Evolutionary conservation across 2,329 filamentous ascomycete species (phyloP), one percentile per base, ranked within the genome.

Genomic region (Camptophora hylomeconis): DNA sequence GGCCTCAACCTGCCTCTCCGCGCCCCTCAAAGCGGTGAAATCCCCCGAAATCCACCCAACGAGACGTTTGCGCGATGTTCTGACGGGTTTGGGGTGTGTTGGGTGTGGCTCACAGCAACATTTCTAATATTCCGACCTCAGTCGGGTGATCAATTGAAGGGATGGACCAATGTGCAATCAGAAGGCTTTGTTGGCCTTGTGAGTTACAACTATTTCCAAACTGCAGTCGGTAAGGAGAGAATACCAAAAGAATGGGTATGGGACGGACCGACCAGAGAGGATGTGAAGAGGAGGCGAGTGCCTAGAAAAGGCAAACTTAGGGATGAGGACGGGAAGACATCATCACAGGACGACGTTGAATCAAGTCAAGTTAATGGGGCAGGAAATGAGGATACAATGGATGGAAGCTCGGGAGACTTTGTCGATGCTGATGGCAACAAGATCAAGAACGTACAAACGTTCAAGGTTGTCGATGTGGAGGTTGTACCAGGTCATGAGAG

Each of bases 131-230:
- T 93, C 51, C 69, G 78, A 17, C 87, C 89, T 0, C 63, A 67
- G 30, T 69, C 71, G 24, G 80, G 81, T 19, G 72, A 75, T 6
- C 73, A 69, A 54, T 68, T 95, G 48, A 76, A 86, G 41, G 89
- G 83, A 7, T 75, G 68, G 42, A 69, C 37, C 26, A 46, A 44
- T 26, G 63, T 94, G 17, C 82, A 92, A 50, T 87, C 79, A 26
- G 81, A 89, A 44, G 83, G 82, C 5, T 83, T 94, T 48, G 67
- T 98, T 5, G 86, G 87, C 12, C 69, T 94, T 3, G 73, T 92
- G 7, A 89, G 83, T 52, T 86, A 83, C 57, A 87, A 87, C 52
- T 72, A 83, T 41, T 95, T 95, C 65, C 92, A 89, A 43, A 81
- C 87, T 1, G 82, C 78, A 23, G 80, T 98, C 35, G 79, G 87